These are phyloP conservation scores for Chaetomium tenue DNA, from an alignment of 495 filamentous ascomycete genomes.

Conservation along the genomic window DNA sequence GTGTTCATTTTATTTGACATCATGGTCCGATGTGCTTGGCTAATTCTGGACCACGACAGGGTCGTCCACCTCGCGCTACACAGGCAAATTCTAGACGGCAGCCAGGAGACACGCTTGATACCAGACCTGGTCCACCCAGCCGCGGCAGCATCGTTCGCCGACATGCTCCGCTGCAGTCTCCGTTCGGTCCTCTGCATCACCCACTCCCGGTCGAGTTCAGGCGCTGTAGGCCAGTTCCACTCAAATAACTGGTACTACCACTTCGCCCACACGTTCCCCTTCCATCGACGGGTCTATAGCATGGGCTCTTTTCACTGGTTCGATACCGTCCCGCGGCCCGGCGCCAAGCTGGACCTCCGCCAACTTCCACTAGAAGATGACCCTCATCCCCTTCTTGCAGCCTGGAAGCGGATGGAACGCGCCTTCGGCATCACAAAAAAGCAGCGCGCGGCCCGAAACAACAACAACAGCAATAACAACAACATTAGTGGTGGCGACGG, in stretches of 20 bases:
- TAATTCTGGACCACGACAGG: background rate
- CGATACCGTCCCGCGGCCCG: background rate
- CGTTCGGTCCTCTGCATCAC: background rate
- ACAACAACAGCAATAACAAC: too few species aligned
- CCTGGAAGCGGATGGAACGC: too few species aligned
- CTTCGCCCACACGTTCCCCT: background rate
- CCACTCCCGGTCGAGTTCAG: background rate
- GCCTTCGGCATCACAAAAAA: too few species aligned
- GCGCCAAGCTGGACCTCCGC: background rate
- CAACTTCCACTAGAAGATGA: too few species aligned
- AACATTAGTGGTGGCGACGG: too few species aligned
- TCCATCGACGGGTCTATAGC: background rate
- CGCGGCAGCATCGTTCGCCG: background rate
- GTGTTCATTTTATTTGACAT: too few species aligned
- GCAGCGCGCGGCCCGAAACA: too few species aligned
- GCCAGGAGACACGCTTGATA: background rate
- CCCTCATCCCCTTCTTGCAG: too few species aligned
- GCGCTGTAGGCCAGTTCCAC: background rate
- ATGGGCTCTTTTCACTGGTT: background rate
- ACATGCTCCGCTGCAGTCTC: background rate
- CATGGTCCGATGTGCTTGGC: too few species aligned
- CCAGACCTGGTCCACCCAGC: background rate
- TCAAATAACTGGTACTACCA: background rate
- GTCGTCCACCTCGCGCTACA: background rate
- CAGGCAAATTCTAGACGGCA: too few species aligned